phyloP scores from a whole-genome alignment of 257 asterid genomes.

The Mentha longifolia region DNA sequence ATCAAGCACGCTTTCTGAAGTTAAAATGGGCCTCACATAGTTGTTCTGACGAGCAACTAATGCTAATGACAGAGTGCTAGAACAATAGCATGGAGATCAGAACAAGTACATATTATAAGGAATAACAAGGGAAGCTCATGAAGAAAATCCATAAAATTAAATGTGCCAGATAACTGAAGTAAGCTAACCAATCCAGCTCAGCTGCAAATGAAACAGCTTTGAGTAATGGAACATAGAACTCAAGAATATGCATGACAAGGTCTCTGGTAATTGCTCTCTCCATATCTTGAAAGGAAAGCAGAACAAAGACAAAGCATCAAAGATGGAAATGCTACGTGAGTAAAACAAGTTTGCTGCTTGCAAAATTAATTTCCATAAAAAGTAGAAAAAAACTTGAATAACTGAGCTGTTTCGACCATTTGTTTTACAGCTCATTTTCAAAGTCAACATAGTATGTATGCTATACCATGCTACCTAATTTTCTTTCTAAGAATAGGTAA shows the following conservation, averaged over 20 bases:
- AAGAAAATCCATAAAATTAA: constrained; percentile 25
- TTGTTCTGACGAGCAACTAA: constrained; percentile 97
- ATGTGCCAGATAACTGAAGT: constrained; percentile 30
- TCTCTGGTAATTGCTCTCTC: constrained; percentile 96
- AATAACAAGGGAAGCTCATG: constrained; percentile 26
- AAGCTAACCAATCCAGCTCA: constrained; percentile 93
- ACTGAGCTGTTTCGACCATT: constrained; percentile 20
- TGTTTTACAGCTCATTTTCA: constrained; percentile 29
- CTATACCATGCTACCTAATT: constrained; percentile 10
- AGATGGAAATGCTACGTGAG: constrained; percentile 23
- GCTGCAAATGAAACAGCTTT: constrained; percentile 80
- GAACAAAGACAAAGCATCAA: constrained; percentile 22
- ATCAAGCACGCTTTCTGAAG: constrained; percentile 77
- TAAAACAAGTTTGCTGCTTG: constrained; percentile 21
- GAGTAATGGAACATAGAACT: constrained; percentile 66
- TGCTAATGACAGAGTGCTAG: constrained; percentile 77
- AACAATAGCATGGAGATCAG: constrained; percentile 40
- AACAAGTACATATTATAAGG: constrained; percentile 26
- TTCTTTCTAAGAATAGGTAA: constrained; percentile 28
- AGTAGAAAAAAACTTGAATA: constrained; percentile 8
- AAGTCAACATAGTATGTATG: constrained; percentile 22
- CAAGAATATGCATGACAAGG: constrained; percentile 78
- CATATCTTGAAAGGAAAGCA: constrained; percentile 64
- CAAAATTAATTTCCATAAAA: constrained; percentile 15
- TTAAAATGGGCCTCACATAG: constrained; percentile 88